Base-by-base conservation (phyloP, 306 rosid species). In the Mimosa pudica region DNA sequence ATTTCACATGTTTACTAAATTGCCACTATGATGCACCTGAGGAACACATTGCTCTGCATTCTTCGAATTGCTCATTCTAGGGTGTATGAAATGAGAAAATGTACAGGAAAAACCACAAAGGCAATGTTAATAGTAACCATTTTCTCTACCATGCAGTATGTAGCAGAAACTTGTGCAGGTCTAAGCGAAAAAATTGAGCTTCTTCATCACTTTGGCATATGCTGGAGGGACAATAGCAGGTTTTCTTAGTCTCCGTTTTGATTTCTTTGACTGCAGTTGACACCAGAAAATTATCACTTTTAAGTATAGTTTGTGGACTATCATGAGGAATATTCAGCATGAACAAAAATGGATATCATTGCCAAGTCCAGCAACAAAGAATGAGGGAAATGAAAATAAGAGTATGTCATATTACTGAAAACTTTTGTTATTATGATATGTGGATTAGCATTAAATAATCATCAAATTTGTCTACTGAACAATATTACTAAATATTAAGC, bases 121-220 rank as follows among this genome's bases (percentile, higher is more conserved):
- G 55, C 75, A 71, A 78, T 52, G 70, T 10, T 24, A 33, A 75
- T 73, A 35, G 72, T 69, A 81, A 48, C 8, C 77, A 4, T 32
- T 76, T 74, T 68, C 77, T 20, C 80, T 81, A 83, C 73, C 75
- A 74, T 18, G 51, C 73, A 61, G 73, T 46, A 82, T 73, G 62
- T 61, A 30, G 79, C 80, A 74, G 77, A 63, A 82, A 80, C 58
- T 38, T 82, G 62, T 11, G 71, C 75, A 81, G 35, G 66, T 79
- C 83, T 89, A 91, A 77, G 77, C 86, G 77, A 90, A 80, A 83
- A 92, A 95, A 84, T 58, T 82, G 77, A 92, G 98, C 80, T 92
- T 95, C 96, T 92, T 92, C 98, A 95, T 95, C 81, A 91, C 94
- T 86, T 83, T 92, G 82, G 98, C 97, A 67, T 86, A 95, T 73